phyloP scores from a whole-genome alignment of 805 yeast species.

The Hemisphaericaspora nanyangensis region DNA sequence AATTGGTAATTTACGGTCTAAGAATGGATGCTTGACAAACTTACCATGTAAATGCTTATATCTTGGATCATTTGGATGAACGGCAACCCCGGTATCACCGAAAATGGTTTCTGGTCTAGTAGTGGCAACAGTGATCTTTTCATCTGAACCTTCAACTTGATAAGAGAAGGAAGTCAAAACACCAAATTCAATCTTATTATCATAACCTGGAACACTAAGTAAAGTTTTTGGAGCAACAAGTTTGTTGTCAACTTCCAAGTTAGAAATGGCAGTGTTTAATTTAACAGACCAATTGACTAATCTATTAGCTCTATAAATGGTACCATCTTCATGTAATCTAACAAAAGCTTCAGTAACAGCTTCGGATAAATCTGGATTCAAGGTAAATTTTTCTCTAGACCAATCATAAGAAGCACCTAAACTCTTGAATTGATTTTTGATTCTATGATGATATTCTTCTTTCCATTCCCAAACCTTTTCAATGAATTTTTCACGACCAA shows the following conservation, averaged over 20 bases:
- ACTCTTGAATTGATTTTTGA: conserved; percentile 76
- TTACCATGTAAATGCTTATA: conserved; percentile 95
- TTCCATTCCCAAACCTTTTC: conserved; percentile 98
- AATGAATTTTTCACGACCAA: conserved; percentile 86
- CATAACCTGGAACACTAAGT: conserved; percentile 85
- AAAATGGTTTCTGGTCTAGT: conserved; percentile 98
- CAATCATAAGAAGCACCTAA: conserved; percentile 98
- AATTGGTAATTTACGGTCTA: conserved; percentile 82
- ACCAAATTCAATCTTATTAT: conserved; percentile 90
- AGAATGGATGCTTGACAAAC: conserved; percentile 84
- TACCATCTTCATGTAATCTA: conserved; percentile 88
- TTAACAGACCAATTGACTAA: conserved; percentile 96
- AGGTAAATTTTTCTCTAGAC: conserved; percentile 90
- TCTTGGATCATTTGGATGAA: conserved; percentile 92
- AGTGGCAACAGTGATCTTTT: conserved; percentile 87
- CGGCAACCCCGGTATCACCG: conserved; percentile 98
- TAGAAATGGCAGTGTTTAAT: conserved; percentile 91
- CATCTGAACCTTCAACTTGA: conserved; percentile 80
- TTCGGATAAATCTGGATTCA: conserved; percentile 70
- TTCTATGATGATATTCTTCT: conserved; percentile 83
- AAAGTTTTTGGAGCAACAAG: conserved; percentile 78
- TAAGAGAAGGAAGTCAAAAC: conserved; percentile 94
- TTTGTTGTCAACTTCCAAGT: conserved; percentile 93
- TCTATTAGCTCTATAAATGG: conserved; percentile 89
- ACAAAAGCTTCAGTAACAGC: conserved; percentile 92